A percentile compares a stretch with the other conserved stretches of the same genome.
Evolutionary conservation across 192 early-diverging fungal species (phyloP).

Genomic region (Phlyctochytrium planicorne): DNA sequence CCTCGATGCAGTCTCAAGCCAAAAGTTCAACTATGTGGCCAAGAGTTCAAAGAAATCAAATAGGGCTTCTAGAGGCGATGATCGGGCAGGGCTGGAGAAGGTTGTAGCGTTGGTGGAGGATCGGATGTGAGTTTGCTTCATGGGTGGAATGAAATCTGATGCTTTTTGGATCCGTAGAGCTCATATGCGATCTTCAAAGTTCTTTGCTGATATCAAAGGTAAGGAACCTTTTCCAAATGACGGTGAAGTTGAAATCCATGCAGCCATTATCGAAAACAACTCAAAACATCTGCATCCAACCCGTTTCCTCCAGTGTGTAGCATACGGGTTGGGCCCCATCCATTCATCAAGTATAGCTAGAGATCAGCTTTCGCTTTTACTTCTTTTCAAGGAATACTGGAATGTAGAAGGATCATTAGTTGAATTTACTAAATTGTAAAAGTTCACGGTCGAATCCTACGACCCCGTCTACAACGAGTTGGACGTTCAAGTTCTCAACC

Average conservation of each 20-base stretch:
- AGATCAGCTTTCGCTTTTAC: conserved; percentile 22
- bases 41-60: too few relatives aligned
- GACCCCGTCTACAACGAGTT: conserved; percentile 33
- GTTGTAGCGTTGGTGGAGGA: too few relatives aligned
- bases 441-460: conserved; percentile 15
- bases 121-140: too few relatives aligned
- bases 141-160: too few relatives aligned
- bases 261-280: not conserved
- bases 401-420: conserved; percentile 12
- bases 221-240: not conserved
- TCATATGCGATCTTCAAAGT: too few relatives aligned
- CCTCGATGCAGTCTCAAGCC: too few relatives aligned
- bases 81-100: too few relatives aligned
- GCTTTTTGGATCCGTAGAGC: too few relatives aligned
- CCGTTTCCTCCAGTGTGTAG: not conserved
- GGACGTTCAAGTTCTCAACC: conserved; percentile 15
- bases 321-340: not conserved
- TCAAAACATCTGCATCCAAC: not conserved
- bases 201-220: not conserved
- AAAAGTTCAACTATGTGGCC: too few relatives aligned
- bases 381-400: conserved; percentile 14
- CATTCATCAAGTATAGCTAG: not conserved
- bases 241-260: not conserved
- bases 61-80: too few relatives aligned
- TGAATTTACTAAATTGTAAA: not conserved